Evolutionary conservation across 345 rosid species (phyloP).

Genomic region (Excoecaria agallocha): DNA sequence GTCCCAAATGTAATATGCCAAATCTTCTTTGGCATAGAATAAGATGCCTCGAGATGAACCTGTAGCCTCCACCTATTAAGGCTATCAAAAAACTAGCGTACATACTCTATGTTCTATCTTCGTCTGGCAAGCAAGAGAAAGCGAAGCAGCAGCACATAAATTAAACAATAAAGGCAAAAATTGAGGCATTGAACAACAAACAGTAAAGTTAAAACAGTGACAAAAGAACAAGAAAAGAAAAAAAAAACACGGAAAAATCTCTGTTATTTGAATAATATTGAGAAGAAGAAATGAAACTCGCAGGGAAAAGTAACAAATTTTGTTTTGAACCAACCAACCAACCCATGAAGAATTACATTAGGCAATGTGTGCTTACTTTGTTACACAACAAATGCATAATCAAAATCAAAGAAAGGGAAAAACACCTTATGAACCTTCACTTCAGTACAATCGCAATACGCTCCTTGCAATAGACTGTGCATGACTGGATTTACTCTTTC

Average conservation of each 20-base stretch:
- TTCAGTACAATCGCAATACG: slow-evolving; percentile 70
- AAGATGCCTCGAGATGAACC: slow-evolving; percentile 7
- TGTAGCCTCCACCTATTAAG: too few species aligned
- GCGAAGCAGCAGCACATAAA: too few species aligned
- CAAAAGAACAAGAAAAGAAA: background rate
- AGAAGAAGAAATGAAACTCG: slow-evolving; percentile 39
- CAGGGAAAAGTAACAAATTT: background rate
- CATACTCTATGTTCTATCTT: too few species aligned
- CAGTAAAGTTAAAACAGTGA: background rate
- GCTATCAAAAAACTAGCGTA: slow-evolving; percentile 16
- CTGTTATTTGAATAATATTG: slow-evolving; percentile 42
- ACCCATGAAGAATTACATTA: slow-evolving; percentile 43
- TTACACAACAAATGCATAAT: slow-evolving; percentile 52
- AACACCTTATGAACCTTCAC: slow-evolving; percentile 33
- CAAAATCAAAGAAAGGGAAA: slow-evolving; percentile 27
- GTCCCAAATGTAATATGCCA: slow-evolving; percentile 26
- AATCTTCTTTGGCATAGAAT: slow-evolving; percentile 13
- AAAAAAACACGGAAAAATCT: slow-evolving; percentile 24
- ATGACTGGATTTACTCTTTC: slow-evolving; percentile 51
- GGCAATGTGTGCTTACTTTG: slow-evolving; percentile 38
- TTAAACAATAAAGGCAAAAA: slow-evolving; percentile 11
- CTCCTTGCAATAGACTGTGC: slow-evolving; percentile 77
- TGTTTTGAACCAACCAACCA: slow-evolving; percentile 42
- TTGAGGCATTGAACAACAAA: slow-evolving; percentile 4
- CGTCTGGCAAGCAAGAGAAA: too few species aligned